phyloP scores from a whole-genome alignment of 768 basidiomycete genomes.

The Mycena rosella region DNA sequence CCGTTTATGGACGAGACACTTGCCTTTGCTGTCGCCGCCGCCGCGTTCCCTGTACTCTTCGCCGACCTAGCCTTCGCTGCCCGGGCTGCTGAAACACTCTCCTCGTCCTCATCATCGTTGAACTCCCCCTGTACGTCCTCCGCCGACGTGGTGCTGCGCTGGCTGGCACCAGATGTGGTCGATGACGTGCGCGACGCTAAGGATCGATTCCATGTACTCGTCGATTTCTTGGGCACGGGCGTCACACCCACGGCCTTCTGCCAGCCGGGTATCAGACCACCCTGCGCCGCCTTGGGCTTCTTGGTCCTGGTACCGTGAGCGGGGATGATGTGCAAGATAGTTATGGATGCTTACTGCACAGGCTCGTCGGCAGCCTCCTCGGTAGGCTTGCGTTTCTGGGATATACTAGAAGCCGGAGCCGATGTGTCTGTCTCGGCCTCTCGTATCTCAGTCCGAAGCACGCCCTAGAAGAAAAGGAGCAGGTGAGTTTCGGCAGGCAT shows the following conservation, averaged over 20 bases:
- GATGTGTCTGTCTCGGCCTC: no score
- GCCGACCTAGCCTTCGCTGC: background rate
- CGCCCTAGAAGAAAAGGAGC: no score
- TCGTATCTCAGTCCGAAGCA: no score
- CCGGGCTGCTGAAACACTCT: background rate
- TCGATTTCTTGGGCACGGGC: slow-evolving; percentile 7
- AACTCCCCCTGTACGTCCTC: background rate
- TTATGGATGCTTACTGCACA: background rate
- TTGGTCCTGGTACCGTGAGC: background rate
- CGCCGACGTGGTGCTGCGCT: background rate
- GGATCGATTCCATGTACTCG: background rate
- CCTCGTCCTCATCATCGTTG: background rate
- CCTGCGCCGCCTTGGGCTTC: background rate
- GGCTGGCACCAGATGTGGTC: background rate
- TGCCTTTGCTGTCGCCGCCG: no score
- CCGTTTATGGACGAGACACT: background rate
- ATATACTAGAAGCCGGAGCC: no score
- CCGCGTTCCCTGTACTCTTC: no score
- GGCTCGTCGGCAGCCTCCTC: background rate
- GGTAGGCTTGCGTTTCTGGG: no score
- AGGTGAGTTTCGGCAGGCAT: no score
- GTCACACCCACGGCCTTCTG: slow-evolving; percentile 9
- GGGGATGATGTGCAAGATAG: background rate
- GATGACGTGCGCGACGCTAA: background rate
- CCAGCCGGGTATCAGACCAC: slow-evolving; percentile 3